A percentile compares a stretch with the other conserved stretches of the same genome.
These are phyloP conservation scores for Hippophae gyantsensis DNA, from an alignment of 306 rosid genomes.

Conservation along the genomic window DNA sequence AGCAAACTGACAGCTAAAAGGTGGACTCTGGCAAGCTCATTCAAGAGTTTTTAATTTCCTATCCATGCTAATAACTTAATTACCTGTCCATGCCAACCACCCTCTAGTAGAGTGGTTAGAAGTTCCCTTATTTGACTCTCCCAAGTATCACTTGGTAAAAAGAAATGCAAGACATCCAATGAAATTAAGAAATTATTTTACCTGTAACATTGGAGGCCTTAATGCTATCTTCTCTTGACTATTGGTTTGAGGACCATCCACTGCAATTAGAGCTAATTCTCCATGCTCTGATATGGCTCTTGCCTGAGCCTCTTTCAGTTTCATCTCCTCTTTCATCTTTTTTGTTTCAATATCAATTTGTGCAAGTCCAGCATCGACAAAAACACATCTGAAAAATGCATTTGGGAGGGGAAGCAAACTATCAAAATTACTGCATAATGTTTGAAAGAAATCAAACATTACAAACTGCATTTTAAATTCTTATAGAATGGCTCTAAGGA, in stretches of 20 bases:
- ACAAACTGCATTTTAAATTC: not conserved
- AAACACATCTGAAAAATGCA: slow-evolving; percentile 64
- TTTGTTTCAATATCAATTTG: slow-evolving; percentile 74
- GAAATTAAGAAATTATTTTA: slow-evolving; percentile 19
- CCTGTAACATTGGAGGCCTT: slow-evolving; percentile 99
- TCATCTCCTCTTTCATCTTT: slow-evolving; percentile 85
- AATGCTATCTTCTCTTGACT: slow-evolving; percentile 66
- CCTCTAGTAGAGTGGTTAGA: too few species aligned
- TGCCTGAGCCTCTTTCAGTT: slow-evolving; percentile 58
- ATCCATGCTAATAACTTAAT: not conserved
- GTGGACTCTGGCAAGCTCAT: not conserved
- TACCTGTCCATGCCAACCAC: too few species aligned
- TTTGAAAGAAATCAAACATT: slow-evolving; percentile 1
- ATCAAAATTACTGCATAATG: not conserved
- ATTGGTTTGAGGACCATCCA: slow-evolving; percentile 62
- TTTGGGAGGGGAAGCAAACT: slow-evolving; percentile 4
- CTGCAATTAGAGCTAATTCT: slow-evolving; percentile 76
- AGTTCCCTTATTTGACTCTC: too few species aligned
- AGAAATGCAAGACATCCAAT: not conserved
- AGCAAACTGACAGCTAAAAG: not conserved
- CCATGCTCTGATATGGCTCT: slow-evolving; percentile 83
- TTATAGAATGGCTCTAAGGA: not conserved
- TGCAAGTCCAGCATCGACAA: slow-evolving; percentile 94
- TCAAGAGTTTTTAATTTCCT: not conserved
- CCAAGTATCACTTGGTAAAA: not conserved